Percentiles rank a stretch among this genome's conserved stretches.
phyloP scores from a whole-genome alignment of 805 yeast genomes.

The Komagataella phaffii region DNA sequence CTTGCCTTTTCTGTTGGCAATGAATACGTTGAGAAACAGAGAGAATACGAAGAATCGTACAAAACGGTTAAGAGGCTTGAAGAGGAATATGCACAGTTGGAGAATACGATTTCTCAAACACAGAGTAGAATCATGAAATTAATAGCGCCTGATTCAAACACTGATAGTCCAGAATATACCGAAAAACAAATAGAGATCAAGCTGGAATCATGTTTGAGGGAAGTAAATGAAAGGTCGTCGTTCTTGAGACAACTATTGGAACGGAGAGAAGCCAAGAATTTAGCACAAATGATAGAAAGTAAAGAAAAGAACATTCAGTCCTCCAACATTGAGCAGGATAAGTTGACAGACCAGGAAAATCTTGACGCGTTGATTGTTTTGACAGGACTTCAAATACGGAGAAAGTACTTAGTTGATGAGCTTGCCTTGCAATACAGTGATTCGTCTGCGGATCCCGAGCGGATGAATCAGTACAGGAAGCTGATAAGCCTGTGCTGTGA shows the following conservation, averaged over 20 bases:
- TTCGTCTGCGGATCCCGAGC: slow-evolving; percentile 31
- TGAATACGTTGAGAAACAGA: not conserved
- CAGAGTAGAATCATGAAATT: not conserved
- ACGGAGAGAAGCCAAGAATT: slow-evolving; percentile 28
- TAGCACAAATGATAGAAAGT: slow-evolving; percentile 27
- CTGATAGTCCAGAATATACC: not conserved
- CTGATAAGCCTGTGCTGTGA: slow-evolving; percentile 60
- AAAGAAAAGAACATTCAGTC: slow-evolving; percentile 16
- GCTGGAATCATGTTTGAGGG: not conserved
- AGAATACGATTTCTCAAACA: slow-evolving; percentile 1
- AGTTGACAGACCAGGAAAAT: slow-evolving; percentile 7
- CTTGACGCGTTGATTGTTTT: slow-evolving; percentile 24
- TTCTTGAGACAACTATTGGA: slow-evolving; percentile 18
- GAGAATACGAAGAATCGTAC: not conserved
- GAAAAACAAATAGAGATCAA: not conserved
- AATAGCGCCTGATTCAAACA: not conserved
- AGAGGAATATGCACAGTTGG: slow-evolving; percentile 6
- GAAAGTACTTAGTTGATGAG: slow-evolving; percentile 41
- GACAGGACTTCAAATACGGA: slow-evolving; percentile 36
- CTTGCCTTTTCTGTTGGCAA: not conserved
- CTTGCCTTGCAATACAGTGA: slow-evolving; percentile 19
- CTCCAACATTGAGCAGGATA: slow-evolving; percentile 6
- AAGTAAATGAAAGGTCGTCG: not conserved
- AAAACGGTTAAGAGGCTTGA: slow-evolving; percentile 2
- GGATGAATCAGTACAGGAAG: slow-evolving; percentile 54